These are phyloP conservation scores for Conticribra guillardii DNA, from an alignment of 108 stramenopile species.

Conservation along the genomic window DNA sequence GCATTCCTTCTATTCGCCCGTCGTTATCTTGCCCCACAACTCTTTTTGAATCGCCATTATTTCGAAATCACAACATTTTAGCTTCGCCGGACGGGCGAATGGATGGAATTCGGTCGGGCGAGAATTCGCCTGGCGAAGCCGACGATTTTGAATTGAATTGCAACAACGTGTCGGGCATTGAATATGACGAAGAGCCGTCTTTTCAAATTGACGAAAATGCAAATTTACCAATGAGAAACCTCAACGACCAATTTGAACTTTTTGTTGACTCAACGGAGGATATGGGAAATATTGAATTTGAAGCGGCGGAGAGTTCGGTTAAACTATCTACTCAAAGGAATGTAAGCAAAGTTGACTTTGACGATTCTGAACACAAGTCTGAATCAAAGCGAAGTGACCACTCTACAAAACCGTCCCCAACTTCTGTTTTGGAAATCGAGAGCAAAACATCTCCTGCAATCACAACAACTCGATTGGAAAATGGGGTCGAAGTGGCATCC, in stretches of 20 bases:
- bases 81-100: not conserved
- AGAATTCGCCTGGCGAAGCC: not conserved
- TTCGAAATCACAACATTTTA: not conserved
- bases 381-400: not conserved
- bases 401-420: conserved; percentile 28
- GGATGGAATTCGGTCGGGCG: conserved; percentile 8
- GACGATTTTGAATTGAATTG: not conserved
- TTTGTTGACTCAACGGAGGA: no score
- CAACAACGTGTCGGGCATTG: not conserved
- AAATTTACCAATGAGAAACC: not conserved
- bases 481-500: conserved; percentile 28
- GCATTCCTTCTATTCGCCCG: conserved; percentile 18
- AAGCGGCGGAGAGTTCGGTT: no score
- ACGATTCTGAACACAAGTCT: not conserved
- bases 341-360: conserved; percentile 1
- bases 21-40: conserved; percentile 35
- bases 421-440: conserved; percentile 26
- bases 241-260: not conserved
- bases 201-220: not conserved
- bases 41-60: conserved; percentile 37
- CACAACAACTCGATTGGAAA: conserved; percentile 19
- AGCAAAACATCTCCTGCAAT: not conserved
- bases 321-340: no score
- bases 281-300: no score
- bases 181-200: not conserved